Percentiles rank a stretch among this genome's conserved stretches.
phyloP scores from a whole-genome alignment of 805 yeast genomes.

The Zygoascus biomembranicola region DNA sequence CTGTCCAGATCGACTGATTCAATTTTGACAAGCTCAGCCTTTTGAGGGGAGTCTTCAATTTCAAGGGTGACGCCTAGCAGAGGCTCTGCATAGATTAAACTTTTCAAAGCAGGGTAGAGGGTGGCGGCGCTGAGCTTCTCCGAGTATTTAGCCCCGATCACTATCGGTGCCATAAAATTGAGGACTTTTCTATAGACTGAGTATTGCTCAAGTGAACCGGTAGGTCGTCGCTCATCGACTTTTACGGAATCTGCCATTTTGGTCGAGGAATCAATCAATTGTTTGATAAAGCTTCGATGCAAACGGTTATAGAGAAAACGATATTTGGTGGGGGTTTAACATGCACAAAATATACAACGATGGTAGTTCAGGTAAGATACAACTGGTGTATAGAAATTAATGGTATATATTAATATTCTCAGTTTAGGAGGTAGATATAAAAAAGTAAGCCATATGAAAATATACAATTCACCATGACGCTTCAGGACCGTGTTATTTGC shows the following conservation, averaged over 20 bases:
- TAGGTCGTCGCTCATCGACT: background rate
- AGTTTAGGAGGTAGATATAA: too few relatives aligned
- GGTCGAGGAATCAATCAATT: background rate
- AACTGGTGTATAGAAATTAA: too few relatives aligned
- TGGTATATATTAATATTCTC: too few relatives aligned
- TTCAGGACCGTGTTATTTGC: too few relatives aligned
- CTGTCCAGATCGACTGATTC: constrained; percentile 8
- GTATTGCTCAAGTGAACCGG: constrained; percentile 13
- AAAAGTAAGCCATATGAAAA: too few relatives aligned
- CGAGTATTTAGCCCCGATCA: constrained; percentile 11
- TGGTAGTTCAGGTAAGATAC: too few relatives aligned
- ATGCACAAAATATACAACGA: too few relatives aligned
- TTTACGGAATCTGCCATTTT: background rate
- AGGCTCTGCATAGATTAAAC: constrained; percentile 5
- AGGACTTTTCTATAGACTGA: constrained; percentile 10
- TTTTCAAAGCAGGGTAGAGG: constrained; percentile 10
- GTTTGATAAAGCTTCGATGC: background rate
- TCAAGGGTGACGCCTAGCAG: constrained; percentile 6
- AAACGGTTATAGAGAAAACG: too few relatives aligned
- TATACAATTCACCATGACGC: too few relatives aligned
- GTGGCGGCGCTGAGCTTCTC: background rate
- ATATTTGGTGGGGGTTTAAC: too few relatives aligned
- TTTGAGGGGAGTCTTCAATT: background rate
- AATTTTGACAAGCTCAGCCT: background rate
- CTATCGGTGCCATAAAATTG: constrained; percentile 9